Evolutionary conservation across 2,329 filamentous ascomycete species (phyloP), one percentile per base, ranked within the genome.

Genomic region (Aaosphaeria pasadenensis): DNA sequence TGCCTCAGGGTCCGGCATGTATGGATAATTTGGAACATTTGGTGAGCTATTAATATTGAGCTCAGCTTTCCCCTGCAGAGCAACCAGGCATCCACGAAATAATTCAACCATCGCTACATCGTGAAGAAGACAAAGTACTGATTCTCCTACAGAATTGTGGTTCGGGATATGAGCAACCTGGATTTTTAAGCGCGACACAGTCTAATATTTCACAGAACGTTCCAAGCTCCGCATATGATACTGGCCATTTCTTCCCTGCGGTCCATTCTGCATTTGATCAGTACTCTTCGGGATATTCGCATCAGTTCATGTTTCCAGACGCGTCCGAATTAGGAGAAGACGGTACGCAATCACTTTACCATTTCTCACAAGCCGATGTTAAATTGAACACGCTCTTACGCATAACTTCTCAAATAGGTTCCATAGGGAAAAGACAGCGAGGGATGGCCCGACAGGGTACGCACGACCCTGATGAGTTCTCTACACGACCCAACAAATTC

Each of bases 21-120:
- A 7, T 43, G 41, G 41, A 43, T 7, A 43, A 39, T 51, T 54
- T 42, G 45, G 48, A 44, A 5, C 4, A 11, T 47, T 52, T 45
- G 54, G 54, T 57, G 50, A 55, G 54, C 52, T 46, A 46, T 42
- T 17, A 42, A 38, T 47, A 43, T 36, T 36, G 33, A n/a, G 7
- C 33, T 36, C 33, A 36, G 33, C 33, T 36, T n/a, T 9, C 33
- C 9, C 33, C n/a, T n/a, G 33, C n/a, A 36, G 33, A 36, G 17
- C 17, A 24, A 24, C 17, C 17, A 24, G 17, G 17, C 17, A 24
- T 24, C 17, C 17, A 24, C 17, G 17, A 24, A 24, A 24, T 24
- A 24, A 24, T 24, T 24, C 17, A 24, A 24, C 17, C 17, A 24
- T 24, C 17, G 17, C 17, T 24, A 24, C 17, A 24, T 24, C 17